Conservation (phyloP, 129 eudicot species). For the Flaveria bidentis region DNA sequence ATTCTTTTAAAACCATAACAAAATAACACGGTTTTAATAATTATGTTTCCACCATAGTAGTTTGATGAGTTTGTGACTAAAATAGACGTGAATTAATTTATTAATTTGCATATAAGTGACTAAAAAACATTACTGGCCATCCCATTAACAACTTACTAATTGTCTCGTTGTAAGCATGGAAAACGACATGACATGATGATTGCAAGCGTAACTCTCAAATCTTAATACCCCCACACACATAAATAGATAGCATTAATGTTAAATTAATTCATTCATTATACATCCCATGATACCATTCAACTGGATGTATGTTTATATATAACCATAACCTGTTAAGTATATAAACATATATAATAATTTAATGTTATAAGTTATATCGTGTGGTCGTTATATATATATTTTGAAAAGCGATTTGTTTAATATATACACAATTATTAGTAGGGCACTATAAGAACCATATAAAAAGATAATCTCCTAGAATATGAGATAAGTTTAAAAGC, state of each 20-base stretch:
- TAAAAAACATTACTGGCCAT: neutral
- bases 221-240: neutral
- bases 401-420: no score
- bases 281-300: neutral
- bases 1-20: neutral
- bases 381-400: no score
- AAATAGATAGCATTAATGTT: neutral
- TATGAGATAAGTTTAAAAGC: no score
- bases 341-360: no score
- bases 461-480: no score
- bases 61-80: neutral
- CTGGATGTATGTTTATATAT: neutral
- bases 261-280: neutral
- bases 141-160: neutral
- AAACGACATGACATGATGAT: conserved; percentile 17
- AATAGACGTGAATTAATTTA: neutral
- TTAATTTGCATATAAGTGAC: neutral
- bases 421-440: no score
- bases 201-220: conserved; percentile 2
- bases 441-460: no score
- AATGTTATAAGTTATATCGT: no score
- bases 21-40: neutral
- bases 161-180: conserved; percentile 14
- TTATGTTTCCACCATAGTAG: conserved; percentile 6
- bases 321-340: no score